phyloP scores from a whole-genome alignment of 345 rosid genomes.

The Theobroma cacao region DNA sequence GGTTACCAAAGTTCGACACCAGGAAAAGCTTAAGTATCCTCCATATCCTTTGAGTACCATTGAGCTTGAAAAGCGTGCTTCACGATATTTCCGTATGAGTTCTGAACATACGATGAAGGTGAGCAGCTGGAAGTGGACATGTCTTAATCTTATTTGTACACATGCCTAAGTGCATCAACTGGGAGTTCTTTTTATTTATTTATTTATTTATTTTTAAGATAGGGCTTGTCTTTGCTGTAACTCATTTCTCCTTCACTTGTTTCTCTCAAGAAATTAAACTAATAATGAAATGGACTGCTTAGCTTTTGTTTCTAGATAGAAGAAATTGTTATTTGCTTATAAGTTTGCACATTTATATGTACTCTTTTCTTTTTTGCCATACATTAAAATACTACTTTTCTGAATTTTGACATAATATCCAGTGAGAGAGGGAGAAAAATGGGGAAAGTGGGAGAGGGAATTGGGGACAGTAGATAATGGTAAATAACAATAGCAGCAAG shows the following conservation, averaged over 20 bases:
- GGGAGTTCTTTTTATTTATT: too few relatives aligned
- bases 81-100: slow-evolving; percentile 89
- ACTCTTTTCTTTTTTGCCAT: not conserved
- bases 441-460: not conserved
- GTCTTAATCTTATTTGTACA: not conserved
- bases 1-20: slow-evolving; percentile 81
- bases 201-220: too few relatives aligned
- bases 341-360: not conserved
- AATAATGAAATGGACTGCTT: not conserved
- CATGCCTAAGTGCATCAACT: not conserved
- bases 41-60: slow-evolving; percentile 93
- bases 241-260: not conserved
- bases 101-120: slow-evolving; percentile 98
- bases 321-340: not conserved
- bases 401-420: not conserved
- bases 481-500: not conserved
- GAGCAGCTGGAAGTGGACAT: slow-evolving; percentile 16
- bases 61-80: slow-evolving; percentile 97
- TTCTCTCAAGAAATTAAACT: not conserved
- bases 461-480: not conserved
- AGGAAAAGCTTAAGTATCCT: slow-evolving; percentile 79
- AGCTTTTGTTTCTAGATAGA: not conserved
- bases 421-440: not conserved
- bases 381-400: not conserved
- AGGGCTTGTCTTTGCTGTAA: not conserved